Base-by-base conservation (phyloP, 192 early-diverging fungal genomes). In the Mycoemilia scoparia region DNA sequence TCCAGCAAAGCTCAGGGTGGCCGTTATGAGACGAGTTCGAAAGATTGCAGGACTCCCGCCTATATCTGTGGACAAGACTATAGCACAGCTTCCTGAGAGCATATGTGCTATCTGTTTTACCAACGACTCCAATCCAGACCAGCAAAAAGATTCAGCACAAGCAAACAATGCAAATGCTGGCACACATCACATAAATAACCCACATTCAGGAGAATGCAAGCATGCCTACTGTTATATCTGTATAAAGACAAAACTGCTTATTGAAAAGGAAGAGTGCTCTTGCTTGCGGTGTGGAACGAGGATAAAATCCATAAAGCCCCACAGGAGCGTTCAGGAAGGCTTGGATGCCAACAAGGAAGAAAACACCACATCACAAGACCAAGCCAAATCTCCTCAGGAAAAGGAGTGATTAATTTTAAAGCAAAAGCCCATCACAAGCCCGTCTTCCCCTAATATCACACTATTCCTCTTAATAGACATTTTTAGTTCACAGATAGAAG, bases 221-320 rank as follows among this genome's bases (percentile, higher is more conserved):
- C 87, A 95, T 32, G 28, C 66, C 1, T 95, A 76, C 47, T 95
- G 90, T 54, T 95, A 95, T 41, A 84, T 84, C 38, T 95, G 90
- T 46, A 61, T 95, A 25, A 72, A 71, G 56, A 79, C 56, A 29
- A 69, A 71, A 46, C 66, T 81, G 57, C 65, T 78, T 39, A 57
- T 79, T 11, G 74, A 78, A 38, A 79, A 68, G 20, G 56, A 57
- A 21, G 73, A 74, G 23, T 87, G 75, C 65, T 40, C 63, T 24
- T 88, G 85, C 46, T 52, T 80, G 57, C 67, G 83, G 9, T 88
- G 87, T 48, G 82, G 82, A 13, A 46, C 61, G n/a, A n/a, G n/a
- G n/a, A n/a, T n/a, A n/a, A n/a, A n/a, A n/a, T n/a, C n/a, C n/a
- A n/a, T n/a, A n/a, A n/a, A n/a, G n/a, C n/a, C n/a, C n/a, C n/a